Evolutionary conservation across 2,329 filamentous ascomycete genomes (phyloP).

Genomic region (Pseudopithomyces chartarum): DNA sequence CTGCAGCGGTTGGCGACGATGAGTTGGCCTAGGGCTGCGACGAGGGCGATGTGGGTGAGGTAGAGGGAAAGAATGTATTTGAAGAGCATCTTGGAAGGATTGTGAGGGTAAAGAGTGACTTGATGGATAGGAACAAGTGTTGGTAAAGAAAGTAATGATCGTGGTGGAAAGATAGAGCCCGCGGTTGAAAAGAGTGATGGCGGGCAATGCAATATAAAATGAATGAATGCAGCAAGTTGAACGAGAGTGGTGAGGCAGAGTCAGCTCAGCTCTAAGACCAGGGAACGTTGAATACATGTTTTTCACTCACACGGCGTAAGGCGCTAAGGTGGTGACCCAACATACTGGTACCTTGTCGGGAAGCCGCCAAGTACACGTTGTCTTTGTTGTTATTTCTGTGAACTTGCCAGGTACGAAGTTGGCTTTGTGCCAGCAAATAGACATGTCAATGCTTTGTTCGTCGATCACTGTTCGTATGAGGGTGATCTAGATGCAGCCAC

Average conservation of each 20-base stretch:
- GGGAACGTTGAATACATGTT: background rate
- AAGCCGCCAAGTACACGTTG: background rate
- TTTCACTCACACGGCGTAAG: background rate
- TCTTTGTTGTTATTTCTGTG: background rate
- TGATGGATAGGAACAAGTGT: background rate
- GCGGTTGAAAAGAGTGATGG: background rate
- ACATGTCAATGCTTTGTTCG: background rate
- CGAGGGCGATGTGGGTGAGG: background rate
- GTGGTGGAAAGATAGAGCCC: background rate
- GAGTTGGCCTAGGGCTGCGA: background rate
- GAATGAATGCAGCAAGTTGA: background rate
- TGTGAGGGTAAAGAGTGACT: background rate
- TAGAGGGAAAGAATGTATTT: background rate
- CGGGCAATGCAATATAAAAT: background rate
- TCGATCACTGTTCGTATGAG: background rate
- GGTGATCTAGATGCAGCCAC: background rate
- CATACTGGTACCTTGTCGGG: background rate
- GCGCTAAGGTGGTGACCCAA: background rate
- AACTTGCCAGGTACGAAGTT: background rate
- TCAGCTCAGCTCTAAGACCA: background rate
- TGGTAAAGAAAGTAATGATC: background rate
- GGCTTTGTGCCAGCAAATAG: background rate
- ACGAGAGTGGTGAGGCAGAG: background rate
- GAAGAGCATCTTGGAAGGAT: background rate
- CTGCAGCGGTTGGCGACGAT: conserved; percentile 1